phyloP scores from a whole-genome alignment of 768 basidiomycete genomes.

The Psilocybe tampanensis region DNA sequence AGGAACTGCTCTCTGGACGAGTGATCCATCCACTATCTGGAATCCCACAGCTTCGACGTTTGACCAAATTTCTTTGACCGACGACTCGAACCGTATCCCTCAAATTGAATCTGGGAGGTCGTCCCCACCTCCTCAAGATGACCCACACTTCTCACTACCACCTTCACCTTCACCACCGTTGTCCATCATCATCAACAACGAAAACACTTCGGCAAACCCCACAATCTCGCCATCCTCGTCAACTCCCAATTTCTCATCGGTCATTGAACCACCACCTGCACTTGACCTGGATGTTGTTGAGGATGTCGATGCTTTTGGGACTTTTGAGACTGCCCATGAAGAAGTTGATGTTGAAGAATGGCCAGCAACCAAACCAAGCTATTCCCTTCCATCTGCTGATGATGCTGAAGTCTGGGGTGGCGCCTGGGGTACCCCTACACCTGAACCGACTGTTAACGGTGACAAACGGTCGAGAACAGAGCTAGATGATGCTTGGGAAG shows the following conservation, averaged over 20 bases:
- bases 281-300: constrained; percentile 19
- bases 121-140: background rate
- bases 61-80: constrained; percentile 40
- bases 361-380: constrained; percentile 28
- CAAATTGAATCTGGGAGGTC: constrained; percentile 8
- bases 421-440: constrained; percentile 38
- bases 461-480: constrained; percentile 23
- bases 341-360: constrained; percentile 32
- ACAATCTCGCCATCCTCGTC: background rate
- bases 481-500: constrained; percentile 67
- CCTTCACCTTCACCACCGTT: background rate
- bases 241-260: background rate
- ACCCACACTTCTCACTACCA: background rate
- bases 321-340: constrained; percentile 55
- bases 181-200: background rate
- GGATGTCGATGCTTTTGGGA: constrained; percentile 60
- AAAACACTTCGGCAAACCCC: background rate
- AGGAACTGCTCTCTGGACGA: constrained; percentile 45
- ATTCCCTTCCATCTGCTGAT: constrained; percentile 22
- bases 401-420: constrained; percentile 43
- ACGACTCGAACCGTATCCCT: constrained; percentile 17
- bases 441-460: constrained; percentile 10
- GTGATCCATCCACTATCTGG: constrained; percentile 29
- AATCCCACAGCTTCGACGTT: constrained; percentile 41
- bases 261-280: constrained; percentile 3